Percentiles rank a stretch among this genome's conserved stretches.
These are phyloP conservation scores for Cladosporium oxysporum DNA, from an alignment of 2,329 filamentous ascomycete genomes.

Conservation along the genomic window DNA sequence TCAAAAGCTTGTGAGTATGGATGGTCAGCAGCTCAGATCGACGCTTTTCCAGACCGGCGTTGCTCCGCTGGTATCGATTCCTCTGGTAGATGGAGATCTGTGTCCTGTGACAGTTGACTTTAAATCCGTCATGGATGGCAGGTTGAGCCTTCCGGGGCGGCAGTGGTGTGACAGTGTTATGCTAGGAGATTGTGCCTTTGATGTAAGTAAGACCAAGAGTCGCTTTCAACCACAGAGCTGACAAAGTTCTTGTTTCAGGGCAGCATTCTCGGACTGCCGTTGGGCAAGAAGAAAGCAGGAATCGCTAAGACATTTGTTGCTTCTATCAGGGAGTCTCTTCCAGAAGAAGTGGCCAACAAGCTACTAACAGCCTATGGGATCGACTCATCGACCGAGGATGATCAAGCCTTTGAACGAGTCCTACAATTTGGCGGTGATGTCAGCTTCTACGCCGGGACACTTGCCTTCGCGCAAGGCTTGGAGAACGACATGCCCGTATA, in stretches of 20 bases:
- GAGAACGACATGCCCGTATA: slow-evolving; percentile 30
- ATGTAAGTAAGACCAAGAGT: slow-evolving; percentile 30
- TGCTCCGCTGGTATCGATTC: slow-evolving; percentile 33
- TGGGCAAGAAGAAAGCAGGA: slow-evolving; percentile 28
- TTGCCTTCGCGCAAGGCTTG: slow-evolving; percentile 41
- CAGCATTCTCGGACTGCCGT: slow-evolving; percentile 26
- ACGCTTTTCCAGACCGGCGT: slow-evolving; percentile 40
- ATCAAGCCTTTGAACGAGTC: slow-evolving; percentile 43
- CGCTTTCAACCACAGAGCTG: not conserved
- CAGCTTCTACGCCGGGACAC: slow-evolving; percentile 47
- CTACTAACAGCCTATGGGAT: slow-evolving; percentile 47
- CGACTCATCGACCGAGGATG: slow-evolving; percentile 39
- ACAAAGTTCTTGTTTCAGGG: slow-evolving; percentile 17
- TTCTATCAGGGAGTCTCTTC: slow-evolving; percentile 37
- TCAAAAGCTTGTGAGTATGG: slow-evolving; percentile 43
- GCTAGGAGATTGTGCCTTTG: slow-evolving; percentile 51
- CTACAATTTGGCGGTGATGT: slow-evolving; percentile 50
- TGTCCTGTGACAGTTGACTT: slow-evolving; percentile 30
- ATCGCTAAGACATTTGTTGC: slow-evolving; percentile 40
- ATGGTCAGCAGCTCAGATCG: slow-evolving; percentile 45
- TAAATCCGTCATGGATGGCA: slow-evolving; percentile 27
- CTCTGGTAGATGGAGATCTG: slow-evolving; percentile 48
- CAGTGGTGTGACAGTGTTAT: slow-evolving; percentile 51
- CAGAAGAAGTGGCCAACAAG: slow-evolving; percentile 28
- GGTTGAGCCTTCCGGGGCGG: slow-evolving; percentile 43